Percentiles rank a stretch among this genome's conserved stretches.
phyloP scores from a whole-genome alignment of 2,329 filamentous ascomycete species.

The Alternaria novae-zelandiae region DNA sequence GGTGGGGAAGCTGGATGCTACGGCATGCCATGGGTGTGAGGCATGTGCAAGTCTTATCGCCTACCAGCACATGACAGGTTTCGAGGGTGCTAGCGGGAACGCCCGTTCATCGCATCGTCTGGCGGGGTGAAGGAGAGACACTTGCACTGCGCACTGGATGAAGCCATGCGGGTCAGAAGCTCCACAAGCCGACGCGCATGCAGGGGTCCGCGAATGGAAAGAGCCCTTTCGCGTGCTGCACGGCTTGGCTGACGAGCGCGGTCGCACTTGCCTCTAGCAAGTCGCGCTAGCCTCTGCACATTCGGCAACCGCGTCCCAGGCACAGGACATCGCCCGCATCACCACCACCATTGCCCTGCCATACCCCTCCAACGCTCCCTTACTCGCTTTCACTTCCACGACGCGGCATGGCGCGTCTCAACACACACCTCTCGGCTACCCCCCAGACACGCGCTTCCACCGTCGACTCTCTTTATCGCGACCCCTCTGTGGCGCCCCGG shows the following conservation, averaged over 20 bases:
- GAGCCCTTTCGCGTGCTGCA: conserved; percentile 25
- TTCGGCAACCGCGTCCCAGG: conserved; percentile 18
- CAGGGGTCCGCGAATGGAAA: conserved; percentile 26
- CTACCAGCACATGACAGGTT: conserved; percentile 3
- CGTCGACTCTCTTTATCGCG: conserved; percentile 46
- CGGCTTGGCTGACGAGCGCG: conserved; percentile 26
- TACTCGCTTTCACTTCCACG: neutral
- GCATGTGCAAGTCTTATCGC: conserved; percentile 2
- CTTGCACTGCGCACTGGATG: neutral
- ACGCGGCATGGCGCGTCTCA: conserved; percentile 46
- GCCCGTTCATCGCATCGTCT: neutral
- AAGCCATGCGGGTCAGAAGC: neutral
- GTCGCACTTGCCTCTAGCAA: conserved; percentile 21
- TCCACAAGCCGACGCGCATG: conserved; percentile 7
- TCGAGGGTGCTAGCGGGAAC: neutral
- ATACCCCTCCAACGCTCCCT: neutral
- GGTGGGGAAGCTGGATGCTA: conserved; percentile 27
- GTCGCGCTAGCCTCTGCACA: conserved; percentile 25
- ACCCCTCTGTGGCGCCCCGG: conserved; percentile 41
- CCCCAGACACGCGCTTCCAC: conserved; percentile 39
- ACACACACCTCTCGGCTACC: conserved; percentile 40
- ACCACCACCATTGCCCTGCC: neutral
- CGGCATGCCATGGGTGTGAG: conserved; percentile 30
- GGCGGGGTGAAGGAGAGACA: conserved; percentile 15
- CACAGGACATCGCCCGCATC: neutral